Evolutionary conservation across 208 protist species (phyloP).

Genomic region (Acanthamoeba rhysodes): DNA sequence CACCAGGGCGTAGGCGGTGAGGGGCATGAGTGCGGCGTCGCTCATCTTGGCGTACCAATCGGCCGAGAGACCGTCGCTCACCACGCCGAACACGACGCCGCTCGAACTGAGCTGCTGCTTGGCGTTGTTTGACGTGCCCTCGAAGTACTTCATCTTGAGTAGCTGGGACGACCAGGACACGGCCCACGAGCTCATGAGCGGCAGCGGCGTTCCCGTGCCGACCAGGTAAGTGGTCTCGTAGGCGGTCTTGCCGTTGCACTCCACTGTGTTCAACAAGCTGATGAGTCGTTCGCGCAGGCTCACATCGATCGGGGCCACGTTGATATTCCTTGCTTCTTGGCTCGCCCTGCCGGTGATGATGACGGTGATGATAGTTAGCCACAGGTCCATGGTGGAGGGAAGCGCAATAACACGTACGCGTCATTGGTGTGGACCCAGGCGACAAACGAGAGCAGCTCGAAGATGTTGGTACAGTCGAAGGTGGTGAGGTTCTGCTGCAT

Average conservation of each 20-base stretch:
- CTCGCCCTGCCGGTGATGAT: background rate
- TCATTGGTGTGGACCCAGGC: conserved; percentile 16
- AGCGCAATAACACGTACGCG: background rate
- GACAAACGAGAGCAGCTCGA: conserved; percentile 12
- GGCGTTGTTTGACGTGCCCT: background rate
- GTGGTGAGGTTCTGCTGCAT: background rate
- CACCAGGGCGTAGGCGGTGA: background rate
- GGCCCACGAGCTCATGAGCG: background rate
- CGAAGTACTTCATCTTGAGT: background rate
- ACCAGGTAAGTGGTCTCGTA: background rate
- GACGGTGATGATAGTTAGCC: background rate
- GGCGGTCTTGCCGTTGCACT: background rate
- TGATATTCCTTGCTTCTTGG: background rate
- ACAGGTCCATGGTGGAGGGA: background rate
- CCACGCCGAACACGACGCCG: background rate
- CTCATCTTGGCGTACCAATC: background rate
- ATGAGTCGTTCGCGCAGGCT: background rate
- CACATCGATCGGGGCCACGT: background rate
- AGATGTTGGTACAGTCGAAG: conserved; percentile 28
- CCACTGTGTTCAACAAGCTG: background rate
- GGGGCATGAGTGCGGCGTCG: background rate
- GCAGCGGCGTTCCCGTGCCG: background rate
- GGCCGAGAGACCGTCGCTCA: background rate
- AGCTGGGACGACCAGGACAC: background rate
- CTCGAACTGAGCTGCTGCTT: background rate